Percentiles rank a stretch among this genome's conserved stretches.
These are phyloP conservation scores for Lepidium africanum DNA, from an alignment of 345 rosid species.

Conservation along the genomic window DNA sequence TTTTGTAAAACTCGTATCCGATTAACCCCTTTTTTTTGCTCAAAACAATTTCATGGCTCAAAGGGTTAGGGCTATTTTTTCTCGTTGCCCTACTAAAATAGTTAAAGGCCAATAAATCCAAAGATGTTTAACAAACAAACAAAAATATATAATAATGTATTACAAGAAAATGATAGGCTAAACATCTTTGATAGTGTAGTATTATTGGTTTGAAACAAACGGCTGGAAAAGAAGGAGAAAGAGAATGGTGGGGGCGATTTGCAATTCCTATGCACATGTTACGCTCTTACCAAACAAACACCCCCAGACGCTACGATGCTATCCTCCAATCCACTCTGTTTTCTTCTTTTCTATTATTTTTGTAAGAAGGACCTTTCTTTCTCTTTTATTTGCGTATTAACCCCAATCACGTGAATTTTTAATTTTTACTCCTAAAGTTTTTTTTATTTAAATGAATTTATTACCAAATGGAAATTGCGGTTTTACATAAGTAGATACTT, in stretches of 20 bases:
- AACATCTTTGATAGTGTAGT: not conserved
- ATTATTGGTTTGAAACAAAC: not conserved
- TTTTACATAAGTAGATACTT: too few relatives aligned
- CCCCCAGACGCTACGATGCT: slow-evolving; percentile 10
- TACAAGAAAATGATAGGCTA: not conserved
- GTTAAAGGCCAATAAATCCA: not conserved
- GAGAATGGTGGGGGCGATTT: slow-evolving; percentile 21
- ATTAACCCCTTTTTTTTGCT: too few relatives aligned
- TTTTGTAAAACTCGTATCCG: not conserved
- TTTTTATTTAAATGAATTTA: too few relatives aligned
- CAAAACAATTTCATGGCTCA: too few relatives aligned
- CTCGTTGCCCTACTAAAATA: too few relatives aligned
- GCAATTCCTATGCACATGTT: slow-evolving; percentile 19
- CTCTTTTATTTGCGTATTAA: not conserved
- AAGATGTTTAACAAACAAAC: not conserved
- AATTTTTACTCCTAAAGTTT: too few relatives aligned
- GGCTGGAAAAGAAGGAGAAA: not conserved
- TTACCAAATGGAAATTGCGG: too few relatives aligned
- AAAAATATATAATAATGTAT: not conserved
- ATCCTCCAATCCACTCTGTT: not conserved
- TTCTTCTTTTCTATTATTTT: not conserved
- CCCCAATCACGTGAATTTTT: not conserved
- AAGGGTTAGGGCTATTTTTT: too few relatives aligned
- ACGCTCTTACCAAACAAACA: slow-evolving; percentile 3
- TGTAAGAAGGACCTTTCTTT: slow-evolving; percentile 1